Evolutionary conservation across 805 yeast species (phyloP), one percentile per base, ranked within the genome.

Genomic region (Komagataella phaffii): DNA sequence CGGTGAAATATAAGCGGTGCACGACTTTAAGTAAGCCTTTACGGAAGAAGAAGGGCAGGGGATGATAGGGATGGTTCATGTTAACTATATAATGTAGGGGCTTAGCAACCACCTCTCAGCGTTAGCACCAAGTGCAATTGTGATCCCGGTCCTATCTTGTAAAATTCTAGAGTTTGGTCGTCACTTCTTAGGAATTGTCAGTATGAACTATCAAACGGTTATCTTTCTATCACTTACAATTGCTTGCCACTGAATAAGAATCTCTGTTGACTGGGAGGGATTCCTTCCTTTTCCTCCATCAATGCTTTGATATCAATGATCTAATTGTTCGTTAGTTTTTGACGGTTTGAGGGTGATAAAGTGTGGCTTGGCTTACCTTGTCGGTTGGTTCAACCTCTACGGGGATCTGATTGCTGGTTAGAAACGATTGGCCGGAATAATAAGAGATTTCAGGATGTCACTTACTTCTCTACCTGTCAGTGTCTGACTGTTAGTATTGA

Each of bases 271-370:
- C 86, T 81, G 8, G 98, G 97, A 2, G 98, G 96, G 52, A 91
- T 91, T 1, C 98, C 99, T 65, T 91, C 98, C 60, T 88, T 88
- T 62, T 91, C 96, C 65, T 93, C 98, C 71, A 91, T 80, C 63
- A 85, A 78, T 64, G 91, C 97, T 67, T 91, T 91, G 67, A 91
- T 81, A 49, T 84, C 79, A 46, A 62, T 59, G 49, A 64, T 67
- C 66, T 63, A 47, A n/a, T 62, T 65, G 1, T 61, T 64, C 61
- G 58, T 64, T 56, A 50, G 52, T 6, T 24, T 44, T 19, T 45
- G 46, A 46, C 17, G 24, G 44, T 10, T 44, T 12, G 10, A 18
- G 17, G 7, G 17, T 6, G 10, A n/a, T n/a, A 66, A 30, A 30
- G 10, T 30, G 40, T 10, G 40, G 10, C 2, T 10, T 2, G 5